Evolutionary conservation across 352 stramenopile species (phyloP).

Genomic region (Phytophthora pseudosyringae): DNA sequence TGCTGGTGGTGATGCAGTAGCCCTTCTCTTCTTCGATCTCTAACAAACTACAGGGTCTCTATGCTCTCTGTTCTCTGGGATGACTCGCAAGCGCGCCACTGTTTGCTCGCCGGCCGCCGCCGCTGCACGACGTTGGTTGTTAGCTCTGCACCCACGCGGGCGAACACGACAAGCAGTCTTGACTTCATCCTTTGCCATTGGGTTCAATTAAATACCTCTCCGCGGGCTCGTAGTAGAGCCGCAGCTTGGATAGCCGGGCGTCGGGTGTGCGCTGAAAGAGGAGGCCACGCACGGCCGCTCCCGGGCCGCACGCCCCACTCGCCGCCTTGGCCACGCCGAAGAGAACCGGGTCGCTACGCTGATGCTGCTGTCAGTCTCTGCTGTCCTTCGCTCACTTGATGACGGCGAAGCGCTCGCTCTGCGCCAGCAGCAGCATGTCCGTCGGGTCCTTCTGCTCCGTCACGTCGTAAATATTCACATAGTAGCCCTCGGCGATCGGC

Average conservation of each 20-base stretch:
- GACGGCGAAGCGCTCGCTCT: constrained; percentile 78
- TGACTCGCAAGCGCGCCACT: constrained; percentile 9
- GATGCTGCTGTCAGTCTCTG: constrained; percentile 26
- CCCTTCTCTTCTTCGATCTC: constrained; percentile 33
- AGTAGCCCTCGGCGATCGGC: constrained; percentile 87
- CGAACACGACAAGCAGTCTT: constrained; percentile 39
- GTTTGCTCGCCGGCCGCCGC: not conserved
- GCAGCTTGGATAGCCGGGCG: constrained; percentile 12
- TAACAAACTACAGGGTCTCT: constrained; percentile 12
- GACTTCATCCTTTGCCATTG: constrained; percentile 45
- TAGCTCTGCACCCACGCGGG: constrained; percentile 26
- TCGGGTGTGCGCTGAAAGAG: not conserved
- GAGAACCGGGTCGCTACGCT: constrained; percentile 35
- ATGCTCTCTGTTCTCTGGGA: constrained; percentile 11
- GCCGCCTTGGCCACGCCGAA: constrained; percentile 23
- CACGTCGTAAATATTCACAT: constrained; percentile 89
- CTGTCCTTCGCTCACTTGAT: constrained; percentile 41
- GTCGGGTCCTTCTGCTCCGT: constrained; percentile 56
- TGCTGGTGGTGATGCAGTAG: constrained; percentile 9
- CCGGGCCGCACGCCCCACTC: constrained; percentile 1
- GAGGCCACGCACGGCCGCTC: constrained; percentile 9
- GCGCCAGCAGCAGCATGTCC: constrained; percentile 58
- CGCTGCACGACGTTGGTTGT: constrained; percentile 10
- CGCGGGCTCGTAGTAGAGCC: constrained; percentile 26
- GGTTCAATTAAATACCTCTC: constrained; percentile 50